Percentiles rank a stretch among this genome's conserved stretches.
Conservation (phyloP, 257 asterid species). For the Ocimum tenuiflorum region DNA sequence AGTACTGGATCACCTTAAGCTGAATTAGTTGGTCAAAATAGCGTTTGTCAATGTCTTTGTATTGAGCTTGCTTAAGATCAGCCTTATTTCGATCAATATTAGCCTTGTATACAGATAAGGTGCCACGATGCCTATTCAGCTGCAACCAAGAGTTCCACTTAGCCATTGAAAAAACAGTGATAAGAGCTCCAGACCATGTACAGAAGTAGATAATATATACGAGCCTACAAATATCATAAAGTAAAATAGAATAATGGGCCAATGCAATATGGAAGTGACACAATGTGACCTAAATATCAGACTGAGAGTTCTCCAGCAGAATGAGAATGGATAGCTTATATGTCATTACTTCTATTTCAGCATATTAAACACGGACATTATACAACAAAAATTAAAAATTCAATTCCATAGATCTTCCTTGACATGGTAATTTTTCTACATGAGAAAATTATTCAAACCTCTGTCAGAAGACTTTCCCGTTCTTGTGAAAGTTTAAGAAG, state of each 20-base stretch:
- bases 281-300: not conserved
- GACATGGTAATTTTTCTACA: not conserved
- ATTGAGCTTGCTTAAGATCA: conserved; percentile 87
- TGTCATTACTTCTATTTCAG: not conserved
- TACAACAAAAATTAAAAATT: not conserved
- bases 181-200: conserved; percentile 8
- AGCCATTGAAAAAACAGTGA: conserved; percentile 6
- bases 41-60: conserved; percentile 94
- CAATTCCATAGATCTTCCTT: not conserved
- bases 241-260: not conserved
- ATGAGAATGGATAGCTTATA: not conserved
- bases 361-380: not conserved
- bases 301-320: not conserved
- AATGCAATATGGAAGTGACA: conserved; percentile 8
- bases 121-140: conserved; percentile 73
- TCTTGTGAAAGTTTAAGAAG: conserved; percentile 56
- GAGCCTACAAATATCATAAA: not conserved
- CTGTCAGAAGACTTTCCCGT: conserved; percentile 78
- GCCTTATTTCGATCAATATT: conserved; percentile 63
- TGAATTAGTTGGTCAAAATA: conserved; percentile 90
- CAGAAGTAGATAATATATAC: not conserved
- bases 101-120: conserved; percentile 73
- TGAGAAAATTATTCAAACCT: conserved; percentile 42
- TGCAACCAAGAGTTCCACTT: conserved; percentile 33
- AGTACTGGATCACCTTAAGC: conserved; percentile 62